These are phyloP conservation scores for Mycocentrospora acerina DNA, from an alignment of 2,329 filamentous ascomycete genomes.

Conservation along the genomic window DNA sequence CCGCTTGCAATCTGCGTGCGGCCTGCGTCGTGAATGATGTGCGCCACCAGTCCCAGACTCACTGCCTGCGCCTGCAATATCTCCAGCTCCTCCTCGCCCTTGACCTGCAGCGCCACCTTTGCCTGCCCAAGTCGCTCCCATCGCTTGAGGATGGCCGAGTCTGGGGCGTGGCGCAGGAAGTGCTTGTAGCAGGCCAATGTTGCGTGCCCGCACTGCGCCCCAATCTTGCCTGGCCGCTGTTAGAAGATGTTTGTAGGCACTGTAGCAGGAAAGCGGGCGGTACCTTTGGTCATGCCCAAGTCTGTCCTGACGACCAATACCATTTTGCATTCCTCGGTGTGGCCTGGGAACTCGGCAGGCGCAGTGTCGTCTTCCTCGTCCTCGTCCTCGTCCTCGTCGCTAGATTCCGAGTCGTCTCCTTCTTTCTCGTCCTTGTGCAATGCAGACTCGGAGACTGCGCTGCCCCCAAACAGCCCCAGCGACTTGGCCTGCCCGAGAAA, in stretches of 20 bases:
- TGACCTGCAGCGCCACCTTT: slow-evolving; percentile 89
- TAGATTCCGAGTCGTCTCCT: slow-evolving; percentile 29
- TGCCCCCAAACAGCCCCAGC: slow-evolving; percentile 70
- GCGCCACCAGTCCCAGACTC: slow-evolving; percentile 80
- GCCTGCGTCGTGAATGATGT: slow-evolving; percentile 92
- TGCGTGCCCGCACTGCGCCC: slow-evolving; percentile 92
- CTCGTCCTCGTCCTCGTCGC: slow-evolving; percentile 20
- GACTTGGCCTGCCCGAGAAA: slow-evolving; percentile 65
- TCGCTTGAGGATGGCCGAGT: slow-evolving; percentile 67
- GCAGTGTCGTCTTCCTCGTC: slow-evolving; percentile 30
- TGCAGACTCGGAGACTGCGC: slow-evolving; percentile 39
- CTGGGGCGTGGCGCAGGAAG: slow-evolving; percentile 58
- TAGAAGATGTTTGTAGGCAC: slow-evolving; percentile 2
- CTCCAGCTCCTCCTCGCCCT: slow-evolving; percentile 77
- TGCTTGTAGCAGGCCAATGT: slow-evolving; percentile 96
- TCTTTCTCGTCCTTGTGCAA: slow-evolving; percentile 15
- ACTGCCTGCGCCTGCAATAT: slow-evolving; percentile 78
- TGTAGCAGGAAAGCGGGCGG: slow-evolving; percentile 5
- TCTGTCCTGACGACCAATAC: slow-evolving; percentile 91
- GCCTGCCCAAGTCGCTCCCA: slow-evolving; percentile 89
- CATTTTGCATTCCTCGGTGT: slow-evolving; percentile 85
- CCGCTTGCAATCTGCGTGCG: slow-evolving; percentile 94
- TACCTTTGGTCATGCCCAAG: slow-evolving; percentile 96
- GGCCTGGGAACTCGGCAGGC: slow-evolving; percentile 50
- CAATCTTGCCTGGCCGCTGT: slow-evolving; percentile 77